A percentile compares a stretch with the other conserved stretches of the same genome.
Evolutionary conservation across 2,329 filamentous ascomycete species (phyloP).

Genomic region (Calonectria leucothoes): DNA sequence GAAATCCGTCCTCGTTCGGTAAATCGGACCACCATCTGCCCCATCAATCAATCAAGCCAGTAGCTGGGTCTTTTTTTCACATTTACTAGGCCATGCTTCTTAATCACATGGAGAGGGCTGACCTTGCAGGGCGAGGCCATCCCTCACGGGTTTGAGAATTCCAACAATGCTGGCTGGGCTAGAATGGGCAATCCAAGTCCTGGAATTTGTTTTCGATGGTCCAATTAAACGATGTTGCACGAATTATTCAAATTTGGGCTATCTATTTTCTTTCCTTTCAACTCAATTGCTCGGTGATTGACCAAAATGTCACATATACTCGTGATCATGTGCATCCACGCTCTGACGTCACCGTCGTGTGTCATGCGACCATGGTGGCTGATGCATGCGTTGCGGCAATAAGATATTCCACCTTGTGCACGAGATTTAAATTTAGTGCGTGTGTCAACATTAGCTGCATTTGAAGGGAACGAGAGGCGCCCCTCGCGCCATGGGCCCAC

Average conservation of each 20-base stretch:
- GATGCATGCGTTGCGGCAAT: neutral
- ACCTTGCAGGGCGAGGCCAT: constrained; percentile 33
- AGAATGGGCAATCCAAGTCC: neutral
- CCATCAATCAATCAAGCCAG: too few species aligned
- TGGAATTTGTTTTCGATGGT: too few species aligned
- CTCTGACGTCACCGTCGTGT: neutral
- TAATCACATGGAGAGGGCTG: neutral
- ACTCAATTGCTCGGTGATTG: too few species aligned
- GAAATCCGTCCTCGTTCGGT: constrained; percentile 47
- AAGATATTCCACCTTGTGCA: neutral
- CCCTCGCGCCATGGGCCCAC: neutral
- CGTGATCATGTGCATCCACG: neutral
- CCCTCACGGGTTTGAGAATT: constrained; percentile 48
- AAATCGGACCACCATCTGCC: constrained; percentile 44
- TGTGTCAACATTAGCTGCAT: neutral
- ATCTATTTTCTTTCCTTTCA: too few species aligned
- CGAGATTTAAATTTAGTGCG: neutral
- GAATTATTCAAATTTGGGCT: neutral
- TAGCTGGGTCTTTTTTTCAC: too few species aligned
- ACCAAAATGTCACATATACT: too few species aligned
- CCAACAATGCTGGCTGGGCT: constrained; percentile 44
- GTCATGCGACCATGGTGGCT: neutral
- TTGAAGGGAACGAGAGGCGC: neutral
- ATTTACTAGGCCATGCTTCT: neutral
- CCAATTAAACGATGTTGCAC: neutral